Evolutionary conservation across 2,329 filamentous ascomycete genomes (phyloP).

Genomic region (Pyrenochaeta sp.): DNA sequence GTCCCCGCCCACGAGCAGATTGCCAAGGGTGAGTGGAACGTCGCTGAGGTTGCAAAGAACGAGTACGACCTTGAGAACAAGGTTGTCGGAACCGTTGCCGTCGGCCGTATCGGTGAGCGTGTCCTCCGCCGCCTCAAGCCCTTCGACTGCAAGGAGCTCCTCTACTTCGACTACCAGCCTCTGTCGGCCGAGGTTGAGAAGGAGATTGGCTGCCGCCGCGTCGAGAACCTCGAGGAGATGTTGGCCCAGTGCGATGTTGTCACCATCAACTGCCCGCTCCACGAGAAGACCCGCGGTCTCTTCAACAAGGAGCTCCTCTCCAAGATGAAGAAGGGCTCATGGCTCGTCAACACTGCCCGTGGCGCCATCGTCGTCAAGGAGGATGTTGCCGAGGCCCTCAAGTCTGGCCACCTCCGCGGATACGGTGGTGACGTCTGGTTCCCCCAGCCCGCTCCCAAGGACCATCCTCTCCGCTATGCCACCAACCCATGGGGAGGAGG

Average conservation of each 20-base stretch:
- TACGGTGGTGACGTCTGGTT: constrained; percentile 94
- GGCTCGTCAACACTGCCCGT: constrained; percentile 98
- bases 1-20: constrained; percentile 97
- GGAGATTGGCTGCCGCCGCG: constrained; percentile 93
- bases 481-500: constrained; percentile 96
- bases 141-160: constrained; percentile 99
- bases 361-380: constrained; percentile 99
- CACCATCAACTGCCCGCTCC: constrained; percentile 99
- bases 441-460: constrained; percentile 93
- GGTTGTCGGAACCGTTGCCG: constrained; percentile 95
- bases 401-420: constrained; percentile 87
- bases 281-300: constrained; percentile 94
- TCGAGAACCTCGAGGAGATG: constrained; percentile 91
- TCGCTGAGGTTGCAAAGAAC: constrained; percentile 95
- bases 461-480: constrained; percentile 90
- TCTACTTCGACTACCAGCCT: constrained; percentile 99
- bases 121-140: constrained; percentile 94
- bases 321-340: constrained; percentile 99
- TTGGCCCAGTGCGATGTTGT: constrained; percentile 93
- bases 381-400: constrained; percentile 92
- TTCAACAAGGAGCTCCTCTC: constrained; percentile 98
- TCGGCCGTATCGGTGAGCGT: constrained; percentile 97
- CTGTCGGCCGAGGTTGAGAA: constrained; percentile 83
- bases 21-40: constrained; percentile 88
- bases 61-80: constrained; percentile 98